Evolutionary conservation across 1,284 basidiomycete genomes (phyloP), one percentile per base, ranked within the genome.

Genomic region (Kwoniella shivajii): DNA sequence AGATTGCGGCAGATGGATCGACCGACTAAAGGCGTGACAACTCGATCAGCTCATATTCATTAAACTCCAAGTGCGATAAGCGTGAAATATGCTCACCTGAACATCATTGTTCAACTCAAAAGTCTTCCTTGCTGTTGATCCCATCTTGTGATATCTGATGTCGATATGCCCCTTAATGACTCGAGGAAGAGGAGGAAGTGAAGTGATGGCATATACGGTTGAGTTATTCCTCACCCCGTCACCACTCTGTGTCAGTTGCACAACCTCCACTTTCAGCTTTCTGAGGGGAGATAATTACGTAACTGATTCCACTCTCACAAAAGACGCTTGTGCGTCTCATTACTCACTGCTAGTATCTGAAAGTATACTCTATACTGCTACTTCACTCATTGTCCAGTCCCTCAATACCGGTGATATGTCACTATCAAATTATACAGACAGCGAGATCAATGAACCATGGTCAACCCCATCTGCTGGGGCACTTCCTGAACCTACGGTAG

Each of bases 21-120:
- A 77, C 50, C 5, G 61, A 57, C 65, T 73, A 41, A 36, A 30
- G 7, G 33, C 16, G 14, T 27, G 14, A n/a, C 41, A 36, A 24
- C 18, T 18, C 16, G 13, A 16, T 59, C 27, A 61, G 58, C 42
- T 47, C 4, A 30, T 30, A 10, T 29, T 42, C 1, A 27, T 30
- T 2, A 34, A 26, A 2, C 4, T 10, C 26, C 6, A 26, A 22
- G 42, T 22, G n/a, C n/a, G n/a, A n/a, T n/a, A n/a, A n/a, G n/a
- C 16, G 20, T 1, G n/a, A 29, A 16, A 20, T 29, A 24, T 44
- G 34, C 31, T 30, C 26, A 74, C 71, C 59, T 69, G 76, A 43
- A 97, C 82, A 64, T 90, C 83, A 75, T 98, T 98, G 41, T 84
- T 81, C 34, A 97, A 80, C 52, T 88, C 87, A 73, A 96, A 98